Conservation (phyloP, 768 basidiomycete genomes). For the Tylopilus subfusipes region DNA sequence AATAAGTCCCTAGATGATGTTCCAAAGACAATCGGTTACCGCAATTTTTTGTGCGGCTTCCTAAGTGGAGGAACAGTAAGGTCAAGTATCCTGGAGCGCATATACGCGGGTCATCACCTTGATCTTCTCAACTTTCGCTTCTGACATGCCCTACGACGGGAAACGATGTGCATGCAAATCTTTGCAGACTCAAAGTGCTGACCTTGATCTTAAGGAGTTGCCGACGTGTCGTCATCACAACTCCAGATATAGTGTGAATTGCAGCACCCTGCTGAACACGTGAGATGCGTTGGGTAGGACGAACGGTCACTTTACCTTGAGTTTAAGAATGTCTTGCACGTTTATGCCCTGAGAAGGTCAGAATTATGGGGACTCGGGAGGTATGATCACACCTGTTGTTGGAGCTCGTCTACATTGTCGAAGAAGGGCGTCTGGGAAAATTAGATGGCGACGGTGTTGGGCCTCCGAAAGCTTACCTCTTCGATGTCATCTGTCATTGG, state of each 20-base stretch:
- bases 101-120: slow-evolving; percentile 50
- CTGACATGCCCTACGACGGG: slow-evolving; percentile 76
- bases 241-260: slow-evolving; percentile 81
- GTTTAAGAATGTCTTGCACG: slow-evolving; percentile 90
- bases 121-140: slow-evolving; percentile 97
- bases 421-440: slow-evolving; percentile 55
- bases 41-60: slow-evolving; percentile 88
- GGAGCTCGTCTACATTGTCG: slow-evolving; percentile 80
- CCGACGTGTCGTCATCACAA: slow-evolving; percentile 87
- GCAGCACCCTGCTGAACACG: slow-evolving; percentile 55
- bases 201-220: slow-evolving; percentile 95
- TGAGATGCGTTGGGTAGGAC: neutral
- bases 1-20: neutral
- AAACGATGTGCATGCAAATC: neutral
- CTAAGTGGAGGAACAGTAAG: slow-evolving; percentile 36
- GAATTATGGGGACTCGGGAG: slow-evolving; percentile 3
- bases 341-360: slow-evolving; percentile 72
- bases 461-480: slow-evolving; percentile 30
- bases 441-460: neutral
- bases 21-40: slow-evolving; percentile 34
- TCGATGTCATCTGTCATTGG: slow-evolving; percentile 37
- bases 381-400: slow-evolving; percentile 58
- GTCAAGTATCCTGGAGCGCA: neutral
- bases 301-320: slow-evolving; percentile 55
- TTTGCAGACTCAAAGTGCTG: neutral